Evolutionary conservation across 2,329 filamentous ascomycete species (phyloP).

Genomic region (Fusarium sp.): DNA sequence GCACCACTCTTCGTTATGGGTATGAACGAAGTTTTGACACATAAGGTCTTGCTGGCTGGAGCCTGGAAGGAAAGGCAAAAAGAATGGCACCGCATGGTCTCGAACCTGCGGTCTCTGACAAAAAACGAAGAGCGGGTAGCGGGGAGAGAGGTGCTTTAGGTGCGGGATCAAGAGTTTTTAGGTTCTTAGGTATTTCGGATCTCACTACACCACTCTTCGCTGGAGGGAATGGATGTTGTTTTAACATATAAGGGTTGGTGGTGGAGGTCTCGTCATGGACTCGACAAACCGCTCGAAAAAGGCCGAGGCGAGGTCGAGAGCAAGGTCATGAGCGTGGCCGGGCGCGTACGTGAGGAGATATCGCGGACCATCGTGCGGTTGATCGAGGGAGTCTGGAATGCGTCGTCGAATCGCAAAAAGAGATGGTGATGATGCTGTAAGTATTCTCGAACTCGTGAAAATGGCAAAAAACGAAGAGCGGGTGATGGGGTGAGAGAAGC

Average conservation of each 20-base stretch:
- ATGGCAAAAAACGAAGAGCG: background rate
- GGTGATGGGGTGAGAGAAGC: background rate
- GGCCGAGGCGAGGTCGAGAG: too few species aligned
- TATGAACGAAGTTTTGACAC: background rate
- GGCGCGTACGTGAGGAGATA: too few species aligned
- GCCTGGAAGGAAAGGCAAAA: background rate
- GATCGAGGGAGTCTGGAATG: too few species aligned
- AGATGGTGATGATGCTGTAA: background rate
- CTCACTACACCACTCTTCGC: constrained; percentile 9
- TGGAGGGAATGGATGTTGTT: background rate
- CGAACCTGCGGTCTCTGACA: background rate
- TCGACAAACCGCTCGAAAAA: too few species aligned
- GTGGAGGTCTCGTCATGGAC: background rate
- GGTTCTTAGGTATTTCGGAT: background rate
- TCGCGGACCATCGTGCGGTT: too few species aligned
- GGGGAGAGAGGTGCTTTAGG: background rate
- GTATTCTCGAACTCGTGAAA: background rate
- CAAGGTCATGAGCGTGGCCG: too few species aligned
- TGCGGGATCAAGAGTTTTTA: background rate
- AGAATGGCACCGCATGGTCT: background rate
- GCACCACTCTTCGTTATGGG: constrained; percentile 12
- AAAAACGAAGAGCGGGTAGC: constrained; percentile 8
- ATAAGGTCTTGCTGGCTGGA: background rate
- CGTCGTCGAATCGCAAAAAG: background rate
- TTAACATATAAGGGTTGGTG: background rate